A percentile compares a stretch with the other conserved stretches of the same genome.
phyloP scores from a whole-genome alignment of 139 green algal genomes.

The Chlamydomonas urium region DNA sequence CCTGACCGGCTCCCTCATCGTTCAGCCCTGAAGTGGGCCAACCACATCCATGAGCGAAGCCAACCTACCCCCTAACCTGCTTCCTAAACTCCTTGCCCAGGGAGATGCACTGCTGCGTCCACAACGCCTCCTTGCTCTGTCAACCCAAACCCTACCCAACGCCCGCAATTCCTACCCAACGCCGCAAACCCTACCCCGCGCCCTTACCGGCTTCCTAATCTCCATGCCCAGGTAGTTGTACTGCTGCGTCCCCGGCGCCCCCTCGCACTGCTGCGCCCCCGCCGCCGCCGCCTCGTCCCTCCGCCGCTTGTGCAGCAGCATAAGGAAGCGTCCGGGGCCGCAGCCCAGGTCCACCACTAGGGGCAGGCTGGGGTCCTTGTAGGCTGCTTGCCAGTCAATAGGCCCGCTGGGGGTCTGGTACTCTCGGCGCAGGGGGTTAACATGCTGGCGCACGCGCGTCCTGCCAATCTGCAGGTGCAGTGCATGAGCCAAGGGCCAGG shows the following conservation, averaged over 20 bases:
- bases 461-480: constrained; percentile 23
- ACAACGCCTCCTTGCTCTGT: too few relatives aligned
- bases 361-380: constrained; percentile 44
- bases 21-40: too few relatives aligned
- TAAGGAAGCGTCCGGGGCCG: constrained; percentile 59
- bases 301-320: constrained; percentile 9
- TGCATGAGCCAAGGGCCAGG: background rate
- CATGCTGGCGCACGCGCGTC: constrained; percentile 73
- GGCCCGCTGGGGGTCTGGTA: constrained; percentile 33
- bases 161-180: too few relatives aligned
- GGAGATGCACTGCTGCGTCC: too few relatives aligned
- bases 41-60: too few relatives aligned
- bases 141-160: too few relatives aligned
- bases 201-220: constrained; percentile 60
- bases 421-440: constrained; percentile 70
- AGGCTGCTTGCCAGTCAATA: constrained; percentile 50
- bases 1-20: too few relatives aligned
- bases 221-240: constrained; percentile 79
- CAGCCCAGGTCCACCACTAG: constrained; percentile 82
- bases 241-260: background rate
- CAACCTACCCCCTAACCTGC: too few relatives aligned
- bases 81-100: too few relatives aligned
- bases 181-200: too few relatives aligned
- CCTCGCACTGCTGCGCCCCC: background rate
- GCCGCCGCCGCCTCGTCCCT: background rate